phyloP scores from a whole-genome alignment of 202 grass and related monocot species.

The Panicum virgatum region DNA sequence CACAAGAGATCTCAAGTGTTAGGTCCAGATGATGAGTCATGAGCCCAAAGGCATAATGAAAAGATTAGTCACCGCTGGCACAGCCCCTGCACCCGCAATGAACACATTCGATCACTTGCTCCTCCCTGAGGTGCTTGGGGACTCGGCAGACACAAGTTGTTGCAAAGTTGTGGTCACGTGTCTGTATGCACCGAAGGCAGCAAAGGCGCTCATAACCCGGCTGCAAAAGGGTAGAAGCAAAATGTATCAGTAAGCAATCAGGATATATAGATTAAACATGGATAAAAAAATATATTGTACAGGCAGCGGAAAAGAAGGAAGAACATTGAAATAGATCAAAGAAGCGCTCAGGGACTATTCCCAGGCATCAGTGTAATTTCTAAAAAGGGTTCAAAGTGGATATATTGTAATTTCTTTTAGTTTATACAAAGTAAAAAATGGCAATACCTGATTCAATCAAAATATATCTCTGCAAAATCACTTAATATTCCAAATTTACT shows the following conservation, averaged over 20 bases:
- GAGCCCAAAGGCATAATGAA: neutral
- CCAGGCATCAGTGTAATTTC: too few relatives aligned
- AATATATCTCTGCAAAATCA: neutral
- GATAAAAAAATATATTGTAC: neutral
- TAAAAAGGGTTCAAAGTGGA: too few relatives aligned
- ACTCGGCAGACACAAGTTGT: constrained; percentile 86
- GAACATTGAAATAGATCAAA: neutral
- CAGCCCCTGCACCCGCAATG: constrained; percentile 86
- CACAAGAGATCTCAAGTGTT: neutral
- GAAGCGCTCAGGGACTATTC: neutral
- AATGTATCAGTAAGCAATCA: neutral
- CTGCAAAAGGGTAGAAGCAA: constrained; percentile 24
- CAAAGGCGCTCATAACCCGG: constrained; percentile 86
- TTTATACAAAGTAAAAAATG: neutral
- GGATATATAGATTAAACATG: neutral
- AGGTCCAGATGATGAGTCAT: neutral
- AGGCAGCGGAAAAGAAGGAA: neutral
- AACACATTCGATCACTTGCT: constrained; percentile 90
- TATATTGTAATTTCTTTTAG: neutral
- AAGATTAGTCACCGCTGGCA: constrained; percentile 75
- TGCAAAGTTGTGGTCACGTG: constrained; percentile 87
- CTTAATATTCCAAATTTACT: neutral
- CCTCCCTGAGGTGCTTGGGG: constrained; percentile 87
- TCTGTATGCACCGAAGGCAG: constrained; percentile 88
- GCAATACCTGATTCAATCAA: neutral